Percentiles rank a stretch among this genome's conserved stretches.
phyloP scores from a whole-genome alignment of 257 asterid genomes.

The Solanum clarkiae region DNA sequence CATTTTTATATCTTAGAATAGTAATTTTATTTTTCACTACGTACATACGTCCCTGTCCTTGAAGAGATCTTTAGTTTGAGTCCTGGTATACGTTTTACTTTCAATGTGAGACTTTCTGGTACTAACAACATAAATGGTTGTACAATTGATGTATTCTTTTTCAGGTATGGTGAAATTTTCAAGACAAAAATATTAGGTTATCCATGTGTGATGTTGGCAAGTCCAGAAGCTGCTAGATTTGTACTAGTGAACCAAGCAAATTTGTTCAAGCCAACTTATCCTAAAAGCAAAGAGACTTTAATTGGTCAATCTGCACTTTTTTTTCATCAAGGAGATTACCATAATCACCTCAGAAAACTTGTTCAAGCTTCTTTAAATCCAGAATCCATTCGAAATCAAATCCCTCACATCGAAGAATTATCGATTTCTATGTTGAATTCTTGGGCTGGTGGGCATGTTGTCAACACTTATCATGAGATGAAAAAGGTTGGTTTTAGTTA shows the following conservation, averaged over 20 bases:
- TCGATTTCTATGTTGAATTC: slow-evolving; percentile 43
- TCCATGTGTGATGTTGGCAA: slow-evolving; percentile 77
- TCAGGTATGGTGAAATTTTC: slow-evolving; percentile 79
- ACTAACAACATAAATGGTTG: neutral
- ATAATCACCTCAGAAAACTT: slow-evolving; percentile 58
- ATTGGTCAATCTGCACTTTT: slow-evolving; percentile 77
- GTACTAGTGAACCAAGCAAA: slow-evolving; percentile 50
- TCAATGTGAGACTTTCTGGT: neutral
- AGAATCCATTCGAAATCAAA: slow-evolving; percentile 37
- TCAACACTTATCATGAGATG: slow-evolving; percentile 55
- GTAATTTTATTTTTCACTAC: neutral
- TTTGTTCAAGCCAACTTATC: slow-evolving; percentile 90
- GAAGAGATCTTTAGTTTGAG: neutral
- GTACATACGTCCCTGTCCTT: neutral
- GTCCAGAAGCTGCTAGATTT: slow-evolving; percentile 87
- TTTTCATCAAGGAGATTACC: slow-evolving; percentile 71
- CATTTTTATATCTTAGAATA: neutral
- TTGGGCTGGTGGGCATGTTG: slow-evolving; percentile 25
- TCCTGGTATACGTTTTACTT: neutral
- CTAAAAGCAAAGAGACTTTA: slow-evolving; percentile 57
- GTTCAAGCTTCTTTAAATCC: slow-evolving; percentile 48
- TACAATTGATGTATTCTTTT: neutral
- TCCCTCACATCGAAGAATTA: slow-evolving; percentile 27
- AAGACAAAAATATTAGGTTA: slow-evolving; percentile 70
- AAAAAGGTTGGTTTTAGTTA: slow-evolving; percentile 33